Conservation (phyloP, 495 filamentous ascomycete species). For the Penicillium dipodomyicola region DNA sequence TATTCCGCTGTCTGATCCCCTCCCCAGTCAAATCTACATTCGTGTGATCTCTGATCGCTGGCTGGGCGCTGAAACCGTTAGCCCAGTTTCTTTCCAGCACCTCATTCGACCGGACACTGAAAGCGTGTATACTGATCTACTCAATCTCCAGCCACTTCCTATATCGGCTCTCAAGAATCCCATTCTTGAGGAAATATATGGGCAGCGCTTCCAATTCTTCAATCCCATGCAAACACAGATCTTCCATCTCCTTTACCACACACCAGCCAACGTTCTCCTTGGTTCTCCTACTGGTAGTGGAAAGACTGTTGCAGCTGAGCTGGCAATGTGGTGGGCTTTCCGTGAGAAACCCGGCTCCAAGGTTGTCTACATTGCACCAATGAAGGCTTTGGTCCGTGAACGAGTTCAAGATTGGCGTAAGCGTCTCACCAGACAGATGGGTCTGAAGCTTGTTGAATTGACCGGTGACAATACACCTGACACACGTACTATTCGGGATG, state of each 20-base stretch:
- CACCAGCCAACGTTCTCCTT: conserved; percentile 83
- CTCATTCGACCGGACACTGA: conserved; percentile 96
- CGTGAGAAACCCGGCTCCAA: conserved; percentile 93
- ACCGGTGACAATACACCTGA: conserved; percentile 99
- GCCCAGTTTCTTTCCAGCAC: conserved; percentile 94
- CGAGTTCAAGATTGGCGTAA: conserved; percentile 93
- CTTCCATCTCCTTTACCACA: conserved; percentile 94
- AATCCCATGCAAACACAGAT: conserved; percentile 99
- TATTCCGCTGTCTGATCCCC: conserved; percentile 87
- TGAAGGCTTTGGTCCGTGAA: conserved; percentile 97
- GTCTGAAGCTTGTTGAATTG: conserved; percentile 88
- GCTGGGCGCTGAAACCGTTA: conserved; percentile 96
- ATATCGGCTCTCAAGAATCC: conserved; percentile 86
- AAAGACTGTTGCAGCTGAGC: conserved; percentile 91
- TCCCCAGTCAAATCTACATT: conserved; percentile 94
- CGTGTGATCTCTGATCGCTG: conserved; percentile 91
- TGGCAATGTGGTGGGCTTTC: conserved; percentile 99
- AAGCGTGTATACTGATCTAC: conserved; percentile 90
- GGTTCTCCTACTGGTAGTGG: conserved; percentile 97
- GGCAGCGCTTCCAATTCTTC: conserved; percentile 86
- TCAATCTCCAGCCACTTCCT: conserved; percentile 88
- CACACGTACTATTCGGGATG: conserved; percentile 87
- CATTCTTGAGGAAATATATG: conserved; percentile 82
- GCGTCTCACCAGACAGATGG: conserved; percentile 79
- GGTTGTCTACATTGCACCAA: conserved; percentile 97